Evolutionary conservation across 2,329 filamentous ascomycete species (phyloP), one percentile per base, ranked within the genome.

Genomic region (Pyrenophora graminea): DNA sequence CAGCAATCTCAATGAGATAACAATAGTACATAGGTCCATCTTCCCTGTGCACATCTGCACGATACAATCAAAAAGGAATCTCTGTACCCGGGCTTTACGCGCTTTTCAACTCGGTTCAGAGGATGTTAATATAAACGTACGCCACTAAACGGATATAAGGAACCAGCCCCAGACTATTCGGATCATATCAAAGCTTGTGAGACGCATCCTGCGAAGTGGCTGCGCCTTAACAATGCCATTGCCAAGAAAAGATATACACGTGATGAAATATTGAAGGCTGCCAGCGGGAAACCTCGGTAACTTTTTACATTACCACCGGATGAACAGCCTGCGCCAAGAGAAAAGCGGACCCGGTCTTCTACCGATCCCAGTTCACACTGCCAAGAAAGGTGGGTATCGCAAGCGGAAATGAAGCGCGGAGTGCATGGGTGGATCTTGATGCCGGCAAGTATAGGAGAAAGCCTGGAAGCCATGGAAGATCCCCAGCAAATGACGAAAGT

Each of bases 71-170:
- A 52, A 47, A 48, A 17, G 42, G 17, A 39, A 42, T 47, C 21
- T 38, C 48, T 47, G 38, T 39, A 47, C 33, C 48, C 48, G 48
- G 44, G 39, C 34, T 52, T 52, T 48, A 43, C 39, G 44, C 49
- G 44, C 45, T 48, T 25, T 39, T 18, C 34, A 19, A 39, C 39
- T 38, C 27, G 49, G 49, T 43, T 52, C 45, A 37, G 39, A 52
- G 44, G 44, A 52, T 23, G 44, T 52, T 52, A 48, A 52, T 52
- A 52, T 52, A 42, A 48, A 34, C 21, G 17, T 27, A 34, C 33
- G 49, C 49, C 49, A 52, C 48, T 27, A 30, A 42, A 15, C 32
- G 33, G 32, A 47, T 8, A 7, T 6, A 18, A 27, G 34, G 32
- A 33, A 15, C 31, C 39, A 30, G 43, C 44, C 49, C 49, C 49